A percentile compares a stretch with the other conserved stretches of the same genome.
These are phyloP conservation scores for Cordyceps fumosorosea DNA, from an alignment of 2,329 filamentous ascomycete species.

Conservation along the genomic window DNA sequence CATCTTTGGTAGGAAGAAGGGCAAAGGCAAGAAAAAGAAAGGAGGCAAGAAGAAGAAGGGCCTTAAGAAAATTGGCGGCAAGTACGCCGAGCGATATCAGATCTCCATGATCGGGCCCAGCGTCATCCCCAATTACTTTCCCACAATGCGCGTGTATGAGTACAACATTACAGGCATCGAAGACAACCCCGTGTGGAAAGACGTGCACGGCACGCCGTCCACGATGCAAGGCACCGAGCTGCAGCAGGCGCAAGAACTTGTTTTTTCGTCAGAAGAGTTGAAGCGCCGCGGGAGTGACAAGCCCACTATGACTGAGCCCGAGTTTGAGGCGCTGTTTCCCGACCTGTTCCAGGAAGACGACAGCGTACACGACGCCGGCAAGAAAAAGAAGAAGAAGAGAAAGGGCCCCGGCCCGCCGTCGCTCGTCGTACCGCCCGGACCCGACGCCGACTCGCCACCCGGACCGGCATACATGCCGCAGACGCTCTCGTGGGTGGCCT, in stretches of 20 bases:
- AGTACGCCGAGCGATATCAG: constrained; percentile 79
- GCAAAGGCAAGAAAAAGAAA: constrained; percentile 27
- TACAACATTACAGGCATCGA: constrained; percentile 85
- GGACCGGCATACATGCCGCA: constrained; percentile 90
- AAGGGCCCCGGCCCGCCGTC: constrained; percentile 52
- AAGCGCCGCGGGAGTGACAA: constrained; percentile 23
- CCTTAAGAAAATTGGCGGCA: constrained; percentile 61
- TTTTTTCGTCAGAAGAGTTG: constrained; percentile 20
- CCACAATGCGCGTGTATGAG: constrained; percentile 80
- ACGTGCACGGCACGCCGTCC: constrained; percentile 21
- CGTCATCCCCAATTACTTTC: constrained; percentile 88
- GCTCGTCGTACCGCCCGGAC: constrained; percentile 61
- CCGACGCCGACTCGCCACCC: constrained; percentile 64
- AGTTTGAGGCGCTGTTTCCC: constrained; percentile 32
- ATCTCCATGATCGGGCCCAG: constrained; percentile 77
- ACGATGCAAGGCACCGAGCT: constrained; percentile 23
- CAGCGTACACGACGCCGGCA: constrained; percentile 26
- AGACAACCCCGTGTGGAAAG: constrained; percentile 40
- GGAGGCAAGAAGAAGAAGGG: constrained; percentile 39
- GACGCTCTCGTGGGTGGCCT: constrained; percentile 68
- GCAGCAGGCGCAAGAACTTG: constrained; percentile 24
- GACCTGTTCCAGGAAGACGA: constrained; percentile 17
- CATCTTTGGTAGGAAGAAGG: constrained; percentile 1
- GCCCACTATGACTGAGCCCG: not conserved
- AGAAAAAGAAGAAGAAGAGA: constrained; percentile 37